Evolutionary conservation across 23 red algal species (phyloP).

Genomic region (Agarophyton chilense): DNA sequence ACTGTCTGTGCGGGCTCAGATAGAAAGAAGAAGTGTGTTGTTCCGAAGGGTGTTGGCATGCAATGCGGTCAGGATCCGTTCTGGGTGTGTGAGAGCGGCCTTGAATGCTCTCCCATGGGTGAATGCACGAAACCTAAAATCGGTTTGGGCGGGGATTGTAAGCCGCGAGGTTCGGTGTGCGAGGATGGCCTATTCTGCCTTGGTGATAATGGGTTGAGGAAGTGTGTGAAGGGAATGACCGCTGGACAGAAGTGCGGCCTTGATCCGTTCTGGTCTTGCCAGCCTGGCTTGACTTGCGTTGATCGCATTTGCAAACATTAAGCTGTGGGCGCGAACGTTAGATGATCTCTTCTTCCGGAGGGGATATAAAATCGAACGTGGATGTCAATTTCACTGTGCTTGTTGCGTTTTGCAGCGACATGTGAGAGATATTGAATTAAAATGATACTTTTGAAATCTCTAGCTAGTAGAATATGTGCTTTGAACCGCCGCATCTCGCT

Average conservation of each 20-base stretch:
- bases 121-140: background rate
- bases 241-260: slow-evolving; percentile 9
- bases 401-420: too few relatives aligned
- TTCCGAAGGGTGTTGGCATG: background rate
- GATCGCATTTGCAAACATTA: slow-evolving; percentile 4
- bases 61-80: background rate
- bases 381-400: too few relatives aligned
- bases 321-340: too few relatives aligned
- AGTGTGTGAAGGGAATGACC: slow-evolving; percentile 56
- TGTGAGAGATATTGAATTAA: too few relatives aligned
- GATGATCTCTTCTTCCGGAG: too few relatives aligned
- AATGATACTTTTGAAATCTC: too few relatives aligned
- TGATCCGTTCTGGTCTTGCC: slow-evolving; percentile 45
- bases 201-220: background rate
- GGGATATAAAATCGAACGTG: too few relatives aligned
- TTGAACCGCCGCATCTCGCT: too few relatives aligned
- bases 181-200: slow-evolving; percentile 10
- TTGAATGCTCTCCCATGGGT: background rate
- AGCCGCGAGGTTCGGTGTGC: slow-evolving; percentile 2
- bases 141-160: background rate
- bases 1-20: slow-evolving; percentile 13
- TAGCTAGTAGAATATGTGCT: too few relatives aligned
- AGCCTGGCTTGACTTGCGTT: background rate
- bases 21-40: slow-evolving; percentile 29
- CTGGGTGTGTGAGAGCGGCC: background rate